These are phyloP conservation scores for Lentinula lateritia DNA, from an alignment of 768 basidiomycete species.

Conservation along the genomic window DNA sequence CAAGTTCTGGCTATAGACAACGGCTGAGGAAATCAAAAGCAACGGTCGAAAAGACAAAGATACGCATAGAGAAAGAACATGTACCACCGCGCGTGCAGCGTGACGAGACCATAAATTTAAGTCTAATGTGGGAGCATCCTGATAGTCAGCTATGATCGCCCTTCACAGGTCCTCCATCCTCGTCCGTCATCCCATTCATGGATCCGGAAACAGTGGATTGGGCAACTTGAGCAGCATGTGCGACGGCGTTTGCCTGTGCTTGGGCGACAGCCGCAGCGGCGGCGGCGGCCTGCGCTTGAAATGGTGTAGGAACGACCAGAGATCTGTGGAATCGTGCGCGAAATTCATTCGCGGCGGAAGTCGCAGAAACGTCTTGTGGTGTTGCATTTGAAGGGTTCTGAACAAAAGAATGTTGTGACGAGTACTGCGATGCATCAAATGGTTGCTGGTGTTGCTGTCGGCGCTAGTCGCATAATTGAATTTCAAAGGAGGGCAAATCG, in stretches of 20 bases:
- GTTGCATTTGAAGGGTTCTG: constrained; percentile 23
- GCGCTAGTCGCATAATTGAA: constrained; percentile 30
- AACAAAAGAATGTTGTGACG: constrained; percentile 15
- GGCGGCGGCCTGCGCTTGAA: constrained; percentile 18
- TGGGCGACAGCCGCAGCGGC: constrained; percentile 5
- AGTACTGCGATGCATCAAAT: constrained; percentile 14
- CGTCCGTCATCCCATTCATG: not conserved
- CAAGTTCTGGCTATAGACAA: not conserved
- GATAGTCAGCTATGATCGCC: not conserved
- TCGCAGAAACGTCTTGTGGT: constrained; percentile 20
- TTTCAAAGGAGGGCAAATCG: not conserved
- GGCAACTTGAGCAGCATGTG: not conserved
- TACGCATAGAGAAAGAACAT: not conserved
- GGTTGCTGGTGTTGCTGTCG: constrained; percentile 37
- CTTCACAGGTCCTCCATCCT: not conserved
- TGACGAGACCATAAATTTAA: no score
- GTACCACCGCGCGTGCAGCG: not conserved
- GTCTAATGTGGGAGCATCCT: not conserved
- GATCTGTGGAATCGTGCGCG: constrained; percentile 51
- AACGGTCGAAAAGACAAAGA: not conserved
- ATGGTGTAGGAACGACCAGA: constrained; percentile 42
- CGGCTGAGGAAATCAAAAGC: no score
- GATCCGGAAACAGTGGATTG: not conserved
- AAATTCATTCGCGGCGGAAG: constrained; percentile 33
- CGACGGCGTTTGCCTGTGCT: constrained; percentile 3